Evolutionary conservation across 2,329 filamentous ascomycete genomes (phyloP).

Genomic region (Microsporum ferrugineum): DNA sequence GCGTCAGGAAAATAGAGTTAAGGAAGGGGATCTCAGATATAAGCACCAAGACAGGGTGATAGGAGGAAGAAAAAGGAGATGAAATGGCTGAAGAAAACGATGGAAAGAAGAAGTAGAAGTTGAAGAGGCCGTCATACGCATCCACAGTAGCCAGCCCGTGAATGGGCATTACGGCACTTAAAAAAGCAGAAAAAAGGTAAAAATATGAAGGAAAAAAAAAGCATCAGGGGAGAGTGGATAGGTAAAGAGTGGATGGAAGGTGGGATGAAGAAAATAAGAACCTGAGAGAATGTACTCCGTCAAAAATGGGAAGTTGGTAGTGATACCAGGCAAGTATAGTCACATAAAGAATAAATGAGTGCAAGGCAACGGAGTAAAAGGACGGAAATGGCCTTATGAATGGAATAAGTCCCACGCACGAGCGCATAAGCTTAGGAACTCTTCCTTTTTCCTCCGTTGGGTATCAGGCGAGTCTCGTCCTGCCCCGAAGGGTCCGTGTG

Average conservation of each 20-base stretch:
- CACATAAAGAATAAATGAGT: neutral
- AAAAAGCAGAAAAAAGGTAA: neutral
- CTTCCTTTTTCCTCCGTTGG: slow-evolving; percentile 76
- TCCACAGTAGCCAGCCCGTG: slow-evolving; percentile 1
- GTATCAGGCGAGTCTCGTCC: slow-evolving; percentile 75
- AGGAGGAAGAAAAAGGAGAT: neutral
- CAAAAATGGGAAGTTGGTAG: neutral
- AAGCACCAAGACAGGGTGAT: neutral
- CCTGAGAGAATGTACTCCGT: neutral
- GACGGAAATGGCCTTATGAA: slow-evolving; percentile 45
- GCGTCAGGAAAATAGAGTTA: neutral
- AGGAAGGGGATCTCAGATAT: neutral
- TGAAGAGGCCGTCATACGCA: neutral
- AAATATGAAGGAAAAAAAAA: neutral
- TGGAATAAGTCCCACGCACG: slow-evolving; percentile 96
- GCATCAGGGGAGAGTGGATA: too few species aligned
- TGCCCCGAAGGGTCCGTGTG: slow-evolving; percentile 31
- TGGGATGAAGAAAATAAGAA: neutral
- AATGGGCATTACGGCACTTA: neutral
- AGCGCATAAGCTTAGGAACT: slow-evolving; percentile 77
- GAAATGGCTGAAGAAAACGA: neutral
- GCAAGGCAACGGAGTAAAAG: neutral
- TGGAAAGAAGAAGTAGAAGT: neutral
- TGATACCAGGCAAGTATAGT: neutral
- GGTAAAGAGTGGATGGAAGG: neutral